Base-by-base conservation (phyloP, 164 flowering plant species). In the Berberis vulgaris region DNA sequence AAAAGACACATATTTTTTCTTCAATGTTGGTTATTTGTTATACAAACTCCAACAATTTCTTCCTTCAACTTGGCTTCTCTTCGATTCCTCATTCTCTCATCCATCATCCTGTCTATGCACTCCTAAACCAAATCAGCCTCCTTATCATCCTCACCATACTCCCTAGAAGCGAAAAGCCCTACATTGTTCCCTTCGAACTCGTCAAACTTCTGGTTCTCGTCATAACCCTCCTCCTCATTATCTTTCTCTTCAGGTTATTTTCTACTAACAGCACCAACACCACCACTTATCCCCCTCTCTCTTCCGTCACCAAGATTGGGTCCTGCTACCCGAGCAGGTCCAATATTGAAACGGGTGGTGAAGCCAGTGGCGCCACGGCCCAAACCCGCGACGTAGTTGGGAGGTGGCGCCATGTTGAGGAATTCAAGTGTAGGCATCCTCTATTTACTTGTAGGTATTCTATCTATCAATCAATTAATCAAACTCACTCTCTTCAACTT, bases 291-390 rank as follows among this genome's bases (percentile, higher is more conserved):
- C 41, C 94, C 89, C 2, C 85, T 67, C 4, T 86, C 86, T 1
- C 90, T 71, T 1, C 96, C 88, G 6, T 68, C 74, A 2, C 81
- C 85, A 26, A 43, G 10, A 11, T 50, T 57, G 1, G 67, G 65
- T 0, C 78, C 59, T 0, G 96, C 96, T 3, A 97, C 96, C 5
- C 96, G 76, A 4, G 98, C 97, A 0, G 95, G 97, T 2, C 98
- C 98, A 44, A 93, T 93, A 80, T 93, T 96, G 5, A 97, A 93
- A 46, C 97, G 84, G 45, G 98, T 93, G 47, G 98, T 93, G 80
- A 93, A 93, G 0, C 97, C 98, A 2, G 97, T 93, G 49, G 98
- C 98, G 54, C 96, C 98, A 72, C 98, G 94, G 5, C 98, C 98
- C 1, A 93, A 76, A 7, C 98, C 98, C 2, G 97, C 97, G 1